Evolutionary conservation across 1,284 basidiomycete genomes (phyloP).

Genomic region (Microbotryum lychnidis-dioicae): DNA sequence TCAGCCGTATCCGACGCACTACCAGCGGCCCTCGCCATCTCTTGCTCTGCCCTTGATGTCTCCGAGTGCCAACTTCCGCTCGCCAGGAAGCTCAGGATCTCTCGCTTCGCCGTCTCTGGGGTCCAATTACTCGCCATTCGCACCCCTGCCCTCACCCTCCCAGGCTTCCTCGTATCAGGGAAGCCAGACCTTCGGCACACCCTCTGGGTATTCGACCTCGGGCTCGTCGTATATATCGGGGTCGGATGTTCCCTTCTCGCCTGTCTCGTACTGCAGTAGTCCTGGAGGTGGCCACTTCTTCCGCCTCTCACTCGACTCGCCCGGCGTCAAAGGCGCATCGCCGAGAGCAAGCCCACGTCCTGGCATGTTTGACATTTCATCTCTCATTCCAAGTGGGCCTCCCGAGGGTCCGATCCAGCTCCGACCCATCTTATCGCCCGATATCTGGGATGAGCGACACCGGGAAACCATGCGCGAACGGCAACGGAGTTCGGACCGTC

Average conservation of each 20-base stretch:
- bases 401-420: slow-evolving; percentile 1
- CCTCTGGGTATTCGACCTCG: slow-evolving; percentile 3
- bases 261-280: too few species aligned
- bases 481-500: too few species aligned
- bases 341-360: neutral
- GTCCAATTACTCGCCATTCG: too few species aligned
- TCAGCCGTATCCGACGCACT: too few species aligned
- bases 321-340: neutral
- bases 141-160: neutral
- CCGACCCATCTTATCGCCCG: neutral
- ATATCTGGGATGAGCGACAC: neutral
- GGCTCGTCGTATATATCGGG: too few species aligned
- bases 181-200: slow-evolving; percentile 1
- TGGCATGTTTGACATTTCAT: neutral
- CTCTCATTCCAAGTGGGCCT: slow-evolving; percentile 1
- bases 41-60: too few species aligned
- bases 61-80: too few species aligned
- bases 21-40: too few species aligned
- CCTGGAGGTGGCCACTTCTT: slow-evolving; percentile 5
- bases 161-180: slow-evolving; percentile 1
- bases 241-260: too few species aligned
- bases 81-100: too few species aligned
- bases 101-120: too few species aligned
- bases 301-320: slow-evolving; percentile 15
- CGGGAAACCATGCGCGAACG: too few species aligned